phyloP scores from a whole-genome alignment of 495 filamentous ascomycete genomes.

The Neurospora hispaniola region DNA sequence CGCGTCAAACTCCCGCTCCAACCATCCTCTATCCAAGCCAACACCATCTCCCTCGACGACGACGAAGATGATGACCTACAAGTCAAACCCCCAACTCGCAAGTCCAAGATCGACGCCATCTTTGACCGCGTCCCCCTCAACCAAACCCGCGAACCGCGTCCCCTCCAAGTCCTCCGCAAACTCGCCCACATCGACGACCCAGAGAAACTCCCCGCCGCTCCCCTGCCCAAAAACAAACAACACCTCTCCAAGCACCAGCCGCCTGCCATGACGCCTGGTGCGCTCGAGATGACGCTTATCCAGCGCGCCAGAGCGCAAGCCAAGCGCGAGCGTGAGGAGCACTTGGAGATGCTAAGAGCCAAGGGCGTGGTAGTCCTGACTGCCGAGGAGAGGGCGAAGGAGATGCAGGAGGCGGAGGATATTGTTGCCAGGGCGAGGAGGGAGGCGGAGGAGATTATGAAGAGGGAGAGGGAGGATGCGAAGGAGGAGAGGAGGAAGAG shows the following conservation, averaged over 20 bases:
- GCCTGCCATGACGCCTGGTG: conserved; percentile 52
- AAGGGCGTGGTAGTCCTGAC: conserved; percentile 79
- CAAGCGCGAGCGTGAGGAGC: conserved; percentile 62
- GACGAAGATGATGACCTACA: conserved; percentile 33
- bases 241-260: conserved; percentile 5
- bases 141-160: conserved; percentile 47
- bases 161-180: conserved; percentile 56
- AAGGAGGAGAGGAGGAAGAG: conserved; percentile 49
- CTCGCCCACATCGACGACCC: conserved; percentile 62
- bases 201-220: conserved; percentile 23
- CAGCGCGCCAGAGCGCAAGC: conserved; percentile 73
- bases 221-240: conserved; percentile 17
- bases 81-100: conserved; percentile 22
- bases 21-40: conserved; percentile 7
- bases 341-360: conserved; percentile 61
- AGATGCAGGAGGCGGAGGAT: conserved; percentile 72
- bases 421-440: conserved; percentile 72
- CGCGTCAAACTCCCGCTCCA: conserved; percentile 30
- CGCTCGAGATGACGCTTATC: conserved; percentile 57
- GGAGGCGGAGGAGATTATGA: conserved; percentile 70
- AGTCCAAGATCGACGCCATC: conserved; percentile 40
- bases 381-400: conserved; percentile 70
- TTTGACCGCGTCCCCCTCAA: conserved; percentile 59
- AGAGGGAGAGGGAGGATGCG: conserved; percentile 58
- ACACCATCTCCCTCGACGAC: conserved; percentile 18